These are phyloP conservation scores for Blepharisma undulans DNA, from an alignment of 169 alveolate genomes.

Conservation along the genomic window DNA sequence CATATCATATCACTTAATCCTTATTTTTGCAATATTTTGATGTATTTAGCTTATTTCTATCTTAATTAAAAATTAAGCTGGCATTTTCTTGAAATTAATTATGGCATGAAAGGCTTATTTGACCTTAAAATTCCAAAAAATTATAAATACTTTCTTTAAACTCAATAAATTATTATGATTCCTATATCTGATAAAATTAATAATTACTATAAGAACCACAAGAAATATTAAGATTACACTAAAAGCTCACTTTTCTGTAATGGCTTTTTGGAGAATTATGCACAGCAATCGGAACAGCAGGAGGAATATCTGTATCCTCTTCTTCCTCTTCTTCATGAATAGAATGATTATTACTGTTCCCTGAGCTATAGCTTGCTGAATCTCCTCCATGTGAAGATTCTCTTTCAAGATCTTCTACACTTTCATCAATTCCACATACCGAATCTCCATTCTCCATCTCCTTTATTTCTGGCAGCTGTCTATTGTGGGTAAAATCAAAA, in stretches of 20 bases:
- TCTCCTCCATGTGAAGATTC: neutral
- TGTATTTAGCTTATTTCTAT: too few relatives aligned
- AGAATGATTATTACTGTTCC: constrained; percentile 21
- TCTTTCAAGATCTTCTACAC: constrained; percentile 1
- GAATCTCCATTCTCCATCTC: neutral
- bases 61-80: neutral
- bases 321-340: constrained; percentile 26
- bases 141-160: too few relatives aligned
- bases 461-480: neutral
- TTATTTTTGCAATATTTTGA: neutral
- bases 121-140: too few relatives aligned
- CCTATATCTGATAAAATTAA: too few relatives aligned
- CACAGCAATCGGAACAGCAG: neutral
- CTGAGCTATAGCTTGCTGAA: neutral
- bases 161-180: too few relatives aligned
- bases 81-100: neutral
- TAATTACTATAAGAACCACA: neutral
- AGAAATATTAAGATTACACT: neutral
- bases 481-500: neutral
- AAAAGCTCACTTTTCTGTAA: neutral
- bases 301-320: neutral
- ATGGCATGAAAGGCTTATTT: too few relatives aligned
- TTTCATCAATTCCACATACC: neutral
- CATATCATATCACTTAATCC: too few relatives aligned
- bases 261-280: neutral